Conservation (phyloP, 1,139 yeast genomes). For the Pichia sp. region DNA sequence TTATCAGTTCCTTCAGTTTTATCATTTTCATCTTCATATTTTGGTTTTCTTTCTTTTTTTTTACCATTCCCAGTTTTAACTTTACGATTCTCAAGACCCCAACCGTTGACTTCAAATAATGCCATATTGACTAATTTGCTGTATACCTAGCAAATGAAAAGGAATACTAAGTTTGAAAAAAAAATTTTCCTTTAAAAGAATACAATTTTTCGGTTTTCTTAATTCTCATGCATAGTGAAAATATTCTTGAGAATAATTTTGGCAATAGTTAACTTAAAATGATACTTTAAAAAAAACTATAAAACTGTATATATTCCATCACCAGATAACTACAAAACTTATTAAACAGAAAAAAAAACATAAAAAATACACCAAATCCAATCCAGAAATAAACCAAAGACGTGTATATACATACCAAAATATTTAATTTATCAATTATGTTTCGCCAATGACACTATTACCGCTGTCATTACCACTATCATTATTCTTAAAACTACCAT, state of each 20-base stretch:
- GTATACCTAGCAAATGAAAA: not conserved
- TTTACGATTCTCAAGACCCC: conserved; percentile 58
- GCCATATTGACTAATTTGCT: conserved; percentile 42
- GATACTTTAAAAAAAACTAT: not conserved
- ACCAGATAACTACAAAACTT: not conserved
- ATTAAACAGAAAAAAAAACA: not conserved
- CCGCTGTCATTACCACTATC: not conserved
- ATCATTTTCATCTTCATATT: conserved; percentile 8
- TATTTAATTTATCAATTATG: not conserved
- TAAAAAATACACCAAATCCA: not conserved
- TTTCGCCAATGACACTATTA: not conserved
- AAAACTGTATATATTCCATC: not conserved
- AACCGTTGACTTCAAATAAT: conserved; percentile 73
- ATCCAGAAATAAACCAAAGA: not conserved
- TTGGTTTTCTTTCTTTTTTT: conserved; percentile 6
- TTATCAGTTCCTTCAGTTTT: conserved; percentile 10
- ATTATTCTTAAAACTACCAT: not conserved
- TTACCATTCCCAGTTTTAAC: conserved; percentile 27
- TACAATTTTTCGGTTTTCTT: not conserved
- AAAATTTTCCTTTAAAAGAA: not conserved
- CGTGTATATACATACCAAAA: not conserved
- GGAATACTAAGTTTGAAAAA: not conserved
- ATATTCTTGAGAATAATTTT: too few relatives aligned
- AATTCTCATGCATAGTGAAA: too few relatives aligned
- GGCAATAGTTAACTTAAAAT: not conserved